Base-by-base conservation (phyloP, 2,329 filamentous ascomycete species). In the Mycosphaerella sp. region DNA sequence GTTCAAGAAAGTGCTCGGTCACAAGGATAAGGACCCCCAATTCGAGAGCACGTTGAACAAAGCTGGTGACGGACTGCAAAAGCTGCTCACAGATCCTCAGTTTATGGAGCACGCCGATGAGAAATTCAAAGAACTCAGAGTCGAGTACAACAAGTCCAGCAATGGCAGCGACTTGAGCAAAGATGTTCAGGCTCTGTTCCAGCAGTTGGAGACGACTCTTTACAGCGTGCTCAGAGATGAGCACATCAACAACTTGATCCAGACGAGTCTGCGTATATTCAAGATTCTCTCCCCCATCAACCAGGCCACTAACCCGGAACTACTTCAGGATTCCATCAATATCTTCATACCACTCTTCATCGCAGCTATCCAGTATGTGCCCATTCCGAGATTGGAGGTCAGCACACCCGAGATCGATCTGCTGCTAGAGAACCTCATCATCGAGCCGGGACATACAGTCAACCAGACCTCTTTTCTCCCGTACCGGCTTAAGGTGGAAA, bases 401-500 rank as follows among this genome's bases (percentile, higher is more conserved):
- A 86, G 88, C 0, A 86, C 85, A 3, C 91, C 90, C 0, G 83
- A 87, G 34, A 78, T 95, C 51, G 91, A 96, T 63, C 79, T 97
- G 4, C 75, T 97, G 1, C 74, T 97, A 2, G 92, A 97, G 67
- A 96, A 95, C 60, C 76, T 97, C 32, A 86, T 97, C 56, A 78
- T 97, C 32, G 89, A 96, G 66, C 92, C 92, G 0, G 92, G 92
- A 6, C 78, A 78, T 54, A 95, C 89, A 0, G 78, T 95, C 64
- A 92, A 95, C 68, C 76, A 85, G 58, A 89, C 86, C 2, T 95
- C 91, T 0, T 97, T 97, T 75, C 77, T 97, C 1, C 92, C 92
- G 0, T 92, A 89, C 73, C 83, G 84, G 52, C 76, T 96, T 50
- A 85, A 87, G 43, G 74, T 96, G 3, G 85, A 90, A 59, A 92